These are phyloP conservation scores for Penicillium soppii DNA, from an alignment of 495 filamentous ascomycete genomes.

Conservation along the genomic window DNA sequence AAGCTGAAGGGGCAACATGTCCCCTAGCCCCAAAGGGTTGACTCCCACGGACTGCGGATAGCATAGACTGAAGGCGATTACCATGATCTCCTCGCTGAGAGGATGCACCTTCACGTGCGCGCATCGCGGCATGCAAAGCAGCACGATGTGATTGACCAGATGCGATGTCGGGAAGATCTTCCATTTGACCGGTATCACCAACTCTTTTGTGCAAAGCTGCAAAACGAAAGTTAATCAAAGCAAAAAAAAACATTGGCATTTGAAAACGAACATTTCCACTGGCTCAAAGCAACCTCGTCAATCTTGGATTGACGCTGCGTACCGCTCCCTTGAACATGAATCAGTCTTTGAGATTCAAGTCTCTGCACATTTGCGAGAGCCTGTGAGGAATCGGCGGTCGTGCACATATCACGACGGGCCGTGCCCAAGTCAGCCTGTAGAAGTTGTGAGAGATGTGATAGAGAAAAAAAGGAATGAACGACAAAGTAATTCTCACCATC, in stretches of 20 bases:
- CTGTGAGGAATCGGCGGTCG: constrained; percentile 21
- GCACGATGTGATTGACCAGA: constrained; percentile 39
- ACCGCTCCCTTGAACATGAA: constrained; percentile 22
- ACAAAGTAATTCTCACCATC: not conserved
- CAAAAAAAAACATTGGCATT: not conserved
- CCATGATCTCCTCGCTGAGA: not conserved
- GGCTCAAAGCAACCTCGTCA: constrained; percentile 18
- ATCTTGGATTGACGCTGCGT: constrained; percentile 17
- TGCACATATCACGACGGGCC: constrained; percentile 31
- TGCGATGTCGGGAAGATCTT: constrained; percentile 29
- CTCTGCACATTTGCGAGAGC: not conserved
- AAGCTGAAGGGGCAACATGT: not conserved
- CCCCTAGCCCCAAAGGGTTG: constrained; percentile 17
- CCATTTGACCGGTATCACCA: constrained; percentile 24
- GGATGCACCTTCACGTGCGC: constrained; percentile 1
- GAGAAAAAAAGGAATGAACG: not conserved
- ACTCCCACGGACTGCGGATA: constrained; percentile 18
- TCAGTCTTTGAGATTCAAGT: constrained; percentile 7
- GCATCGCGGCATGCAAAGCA: constrained; percentile 16
- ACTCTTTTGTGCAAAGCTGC: constrained; percentile 29
- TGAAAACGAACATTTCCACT: constrained; percentile 32
- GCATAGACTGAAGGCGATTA: not conserved
- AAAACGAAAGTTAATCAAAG: not conserved
- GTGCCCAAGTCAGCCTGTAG: constrained; percentile 36
- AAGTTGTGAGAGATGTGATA: not conserved